Conservation (phyloP, 208 protist species). For the Wallacemonas collosoma region DNA sequence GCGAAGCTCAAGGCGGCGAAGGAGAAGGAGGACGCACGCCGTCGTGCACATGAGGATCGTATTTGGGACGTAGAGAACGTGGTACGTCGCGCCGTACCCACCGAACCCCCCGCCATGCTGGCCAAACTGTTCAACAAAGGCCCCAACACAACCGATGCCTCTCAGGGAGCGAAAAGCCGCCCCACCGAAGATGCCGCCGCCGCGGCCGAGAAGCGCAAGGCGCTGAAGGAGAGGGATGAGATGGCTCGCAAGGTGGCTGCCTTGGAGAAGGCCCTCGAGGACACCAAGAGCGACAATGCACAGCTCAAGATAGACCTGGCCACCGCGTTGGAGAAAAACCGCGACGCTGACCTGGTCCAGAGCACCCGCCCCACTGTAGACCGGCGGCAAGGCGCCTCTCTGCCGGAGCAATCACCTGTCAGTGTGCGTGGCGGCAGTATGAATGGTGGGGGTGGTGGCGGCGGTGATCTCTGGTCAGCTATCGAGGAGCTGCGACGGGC, state of each 20-base stretch:
- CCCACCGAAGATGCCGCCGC: no score
- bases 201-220: not conserved
- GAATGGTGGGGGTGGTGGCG: not conserved
- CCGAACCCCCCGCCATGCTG: not conserved
- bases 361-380: not conserved
- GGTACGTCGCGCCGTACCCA: not conserved
- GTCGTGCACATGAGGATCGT: not conserved
- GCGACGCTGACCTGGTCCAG: not conserved
- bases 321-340: not conserved
- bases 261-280: not conserved
- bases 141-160: not conserved
- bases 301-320: not conserved
- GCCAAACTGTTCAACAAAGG: not conserved
- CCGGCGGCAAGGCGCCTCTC: not conserved
- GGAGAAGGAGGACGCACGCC: constrained; percentile 4
- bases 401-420: not conserved
- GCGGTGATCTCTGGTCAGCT: not conserved
- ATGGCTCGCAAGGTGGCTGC: not conserved
- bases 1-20: not conserved
- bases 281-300: not conserved
- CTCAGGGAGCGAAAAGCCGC: no score
- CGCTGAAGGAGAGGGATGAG: not conserved
- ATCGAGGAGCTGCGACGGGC: not conserved
- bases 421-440: not conserved
- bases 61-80: not conserved